Conservation (phyloP, 495 filamentous ascomycete genomes). For the Tuber melanosporum region DNA sequence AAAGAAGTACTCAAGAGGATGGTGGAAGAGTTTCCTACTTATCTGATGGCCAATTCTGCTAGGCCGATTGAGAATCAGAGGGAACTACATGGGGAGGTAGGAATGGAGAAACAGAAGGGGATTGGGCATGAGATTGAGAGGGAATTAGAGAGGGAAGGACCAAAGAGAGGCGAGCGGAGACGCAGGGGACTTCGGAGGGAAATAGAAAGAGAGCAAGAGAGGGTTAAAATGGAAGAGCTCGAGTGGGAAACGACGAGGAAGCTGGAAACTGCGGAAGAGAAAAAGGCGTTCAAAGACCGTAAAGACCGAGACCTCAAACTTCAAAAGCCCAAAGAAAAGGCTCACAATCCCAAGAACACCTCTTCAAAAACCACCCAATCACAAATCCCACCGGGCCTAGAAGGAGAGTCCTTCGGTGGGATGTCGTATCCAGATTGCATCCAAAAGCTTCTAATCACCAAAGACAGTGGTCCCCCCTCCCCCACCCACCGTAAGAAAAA, state of each 20-base stretch:
- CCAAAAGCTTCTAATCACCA: background rate
- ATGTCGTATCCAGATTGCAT: background rate
- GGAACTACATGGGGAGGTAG: background rate
- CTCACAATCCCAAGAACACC: background rate
- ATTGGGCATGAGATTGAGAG: background rate
- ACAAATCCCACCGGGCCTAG: background rate
- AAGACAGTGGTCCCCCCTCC: background rate
- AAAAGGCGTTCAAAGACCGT: background rate
- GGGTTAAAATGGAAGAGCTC: background rate
- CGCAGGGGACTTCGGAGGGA: background rate
- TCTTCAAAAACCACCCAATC: background rate
- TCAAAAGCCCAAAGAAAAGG: background rate
- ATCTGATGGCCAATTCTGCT: background rate
- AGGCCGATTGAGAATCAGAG: background rate
- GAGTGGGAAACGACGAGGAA: background rate
- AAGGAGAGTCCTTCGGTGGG: background rate
- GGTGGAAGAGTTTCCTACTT: background rate
- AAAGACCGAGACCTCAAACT: background rate
- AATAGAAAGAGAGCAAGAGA: background rate
- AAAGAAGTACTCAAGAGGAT: background rate
- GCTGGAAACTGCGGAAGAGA: background rate
- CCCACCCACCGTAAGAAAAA: background rate
- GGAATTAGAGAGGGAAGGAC: background rate
- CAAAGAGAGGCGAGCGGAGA: background rate
- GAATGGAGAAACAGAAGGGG: background rate